phyloP scores from a whole-genome alignment of 441 rosid species.

The Corymbia citriodora region DNA sequence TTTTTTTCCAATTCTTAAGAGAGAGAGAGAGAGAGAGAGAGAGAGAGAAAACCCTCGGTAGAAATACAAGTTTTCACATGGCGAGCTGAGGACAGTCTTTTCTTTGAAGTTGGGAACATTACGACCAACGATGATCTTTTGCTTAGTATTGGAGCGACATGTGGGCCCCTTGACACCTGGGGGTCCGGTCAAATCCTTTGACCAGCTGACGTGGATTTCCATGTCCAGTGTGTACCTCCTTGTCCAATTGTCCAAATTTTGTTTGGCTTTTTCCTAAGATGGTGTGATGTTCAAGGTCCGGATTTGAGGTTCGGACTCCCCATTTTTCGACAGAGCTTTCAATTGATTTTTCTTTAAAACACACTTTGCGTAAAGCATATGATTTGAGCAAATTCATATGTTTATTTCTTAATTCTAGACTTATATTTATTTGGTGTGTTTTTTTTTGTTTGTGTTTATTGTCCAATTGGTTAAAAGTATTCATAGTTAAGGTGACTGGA shows the following conservation, averaged over 20 bases:
- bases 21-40: background rate
- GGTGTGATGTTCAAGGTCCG: background rate
- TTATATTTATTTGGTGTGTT: background rate
- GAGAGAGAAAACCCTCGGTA: background rate
- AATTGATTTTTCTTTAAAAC: background rate
- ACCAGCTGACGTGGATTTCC: background rate
- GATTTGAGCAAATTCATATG: background rate
- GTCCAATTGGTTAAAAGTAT: background rate
- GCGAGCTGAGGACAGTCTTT: background rate
- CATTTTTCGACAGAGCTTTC: background rate
- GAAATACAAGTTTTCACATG: background rate
- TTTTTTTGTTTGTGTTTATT: background rate
- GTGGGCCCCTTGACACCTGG: background rate
- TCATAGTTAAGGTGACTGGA: background rate
- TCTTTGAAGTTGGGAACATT: background rate
- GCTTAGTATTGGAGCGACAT: background rate
- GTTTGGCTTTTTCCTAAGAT: background rate
- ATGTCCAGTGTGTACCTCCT: background rate
- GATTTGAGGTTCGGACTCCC: background rate
- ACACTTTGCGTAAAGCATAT: background rate
- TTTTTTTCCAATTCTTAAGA: background rate
- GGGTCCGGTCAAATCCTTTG: background rate
- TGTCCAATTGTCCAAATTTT: background rate
- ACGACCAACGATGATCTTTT: background rate
- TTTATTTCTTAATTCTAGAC: background rate